phyloP scores from a whole-genome alignment of 148 eudicot genomes.

The Spergularia bocconei region DNA sequence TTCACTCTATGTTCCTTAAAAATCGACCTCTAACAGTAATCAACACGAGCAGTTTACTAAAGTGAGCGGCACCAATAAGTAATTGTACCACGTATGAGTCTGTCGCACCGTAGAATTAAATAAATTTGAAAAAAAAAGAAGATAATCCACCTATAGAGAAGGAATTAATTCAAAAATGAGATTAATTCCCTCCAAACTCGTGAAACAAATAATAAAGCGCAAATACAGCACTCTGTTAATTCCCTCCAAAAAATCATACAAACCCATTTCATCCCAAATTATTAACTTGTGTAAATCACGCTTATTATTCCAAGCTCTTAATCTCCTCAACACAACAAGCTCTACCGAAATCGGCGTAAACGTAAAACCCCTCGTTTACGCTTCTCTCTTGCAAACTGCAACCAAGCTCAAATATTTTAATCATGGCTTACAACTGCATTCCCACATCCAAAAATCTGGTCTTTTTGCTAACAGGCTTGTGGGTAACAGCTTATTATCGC shows the following conservation, averaged over 20 bases:
- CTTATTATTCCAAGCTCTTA: conserved; percentile 43
- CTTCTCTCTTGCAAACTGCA: conserved; percentile 60
- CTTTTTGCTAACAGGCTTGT: conserved; percentile 54
- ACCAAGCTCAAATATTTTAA: conserved; percentile 41
- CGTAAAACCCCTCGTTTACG: conserved; percentile 55
- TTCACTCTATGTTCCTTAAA: too few species aligned
- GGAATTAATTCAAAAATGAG: too few species aligned
- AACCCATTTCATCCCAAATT: conserved; percentile 34
- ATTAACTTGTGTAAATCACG: conserved; percentile 51
- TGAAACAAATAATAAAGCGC: not conserved
- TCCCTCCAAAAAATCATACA: not conserved
- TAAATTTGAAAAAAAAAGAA: too few species aligned
- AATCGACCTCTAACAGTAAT: too few species aligned
- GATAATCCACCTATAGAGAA: too few species aligned
- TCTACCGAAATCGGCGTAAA: conserved; percentile 23
- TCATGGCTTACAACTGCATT: conserved; percentile 63
- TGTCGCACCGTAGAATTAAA: too few species aligned
- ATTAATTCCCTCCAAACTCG: not conserved
- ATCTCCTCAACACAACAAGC: conserved; percentile 34
- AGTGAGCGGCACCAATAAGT: too few species aligned
- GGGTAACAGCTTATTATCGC: conserved; percentile 68
- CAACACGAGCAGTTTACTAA: too few species aligned
- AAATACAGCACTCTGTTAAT: not conserved
- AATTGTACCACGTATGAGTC: too few species aligned
- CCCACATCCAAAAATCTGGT: conserved; percentile 55